Base-by-base conservation (phyloP, 331 rosid genomes). In the Stylosanthes scabra region DNA sequence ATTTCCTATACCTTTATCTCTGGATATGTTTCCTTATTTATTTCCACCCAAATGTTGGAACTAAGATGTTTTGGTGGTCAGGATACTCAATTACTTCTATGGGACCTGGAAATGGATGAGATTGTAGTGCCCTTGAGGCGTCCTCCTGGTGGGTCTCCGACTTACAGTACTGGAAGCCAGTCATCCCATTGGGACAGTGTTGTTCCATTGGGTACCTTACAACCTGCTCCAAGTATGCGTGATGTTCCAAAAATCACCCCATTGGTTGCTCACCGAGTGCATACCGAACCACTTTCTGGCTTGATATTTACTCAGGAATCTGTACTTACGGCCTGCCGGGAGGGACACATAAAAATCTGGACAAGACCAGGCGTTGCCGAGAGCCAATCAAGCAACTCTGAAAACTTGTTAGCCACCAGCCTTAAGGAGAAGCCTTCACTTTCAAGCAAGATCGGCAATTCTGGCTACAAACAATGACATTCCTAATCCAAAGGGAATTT, bases 61-160 rank as follows among this genome's bases (percentile, higher is more conserved):
- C 75, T 76, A 68, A 73, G 45, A 63, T 65, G 20, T 78, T 74
- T 20, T 58, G 75, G 59, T 81, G 72, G 60, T 50, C 90, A 95
- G 99, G 99, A 95, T 83, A 88, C 97, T 3, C 99, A 95, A 70
- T 78, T 95, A 83, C 97, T 95, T 71, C 86, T 95, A 63, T 95
- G 99, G 99, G 97, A 95, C 82, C 87, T 95, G 66, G 96, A 93
- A 79, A 84, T 85, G 94, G 99, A 95, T 6, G 99, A 95, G 89
- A 92, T 92, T 65, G 97, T 87, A 29, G 97, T 92, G 72, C 99
- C 99, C 40, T 82, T 92, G 79, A 89, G 97, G 46, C 92, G 97
- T 8, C 93, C 92, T 6, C 92, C 97, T 28, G 97, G 99, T 68
- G 97, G 99, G 8, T 95, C 99, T 60, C 99, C 99, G 2, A 87